Conservation (phyloP, 208 protist genomes). For the Acanthamoeba triangularis region DNA sequence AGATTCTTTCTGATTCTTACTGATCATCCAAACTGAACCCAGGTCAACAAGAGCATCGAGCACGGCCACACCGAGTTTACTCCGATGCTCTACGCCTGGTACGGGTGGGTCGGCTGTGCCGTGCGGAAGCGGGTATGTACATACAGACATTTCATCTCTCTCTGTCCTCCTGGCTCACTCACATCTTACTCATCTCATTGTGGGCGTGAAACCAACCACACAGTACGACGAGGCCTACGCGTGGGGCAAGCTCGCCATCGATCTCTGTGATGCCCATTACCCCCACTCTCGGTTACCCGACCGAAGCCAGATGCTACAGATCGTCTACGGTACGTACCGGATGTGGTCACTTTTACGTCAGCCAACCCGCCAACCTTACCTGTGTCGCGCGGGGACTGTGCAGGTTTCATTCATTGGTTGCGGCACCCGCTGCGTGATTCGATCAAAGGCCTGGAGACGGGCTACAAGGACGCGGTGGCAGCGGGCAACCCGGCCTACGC, state of each 20-base stretch:
- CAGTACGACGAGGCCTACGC: conserved; percentile 8
- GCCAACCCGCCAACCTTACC: neutral
- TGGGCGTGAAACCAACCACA: neutral
- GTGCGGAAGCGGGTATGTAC: neutral
- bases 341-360: too few relatives aligned
- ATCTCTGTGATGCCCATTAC: neutral
- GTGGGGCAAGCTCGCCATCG: conserved; percentile 50
- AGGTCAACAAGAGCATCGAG: conserved; percentile 31
- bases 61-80: neutral
- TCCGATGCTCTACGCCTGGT: conserved; percentile 28
- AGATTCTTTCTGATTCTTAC: neutral
- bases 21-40: neutral
- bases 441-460: neutral
- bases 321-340: conserved; percentile 49
- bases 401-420: conserved; percentile 1
- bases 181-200: too few relatives aligned
- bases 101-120: conserved; percentile 29
- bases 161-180: too few relatives aligned
- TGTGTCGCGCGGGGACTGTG: neutral
- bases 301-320: neutral
- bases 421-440: conserved; percentile 30
- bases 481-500: conserved; percentile 24
- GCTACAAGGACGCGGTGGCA: conserved; percentile 8
- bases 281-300: neutral
- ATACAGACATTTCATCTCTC: neutral